These are phyloP conservation scores for Oryza officinalis DNA, from an alignment of 176 grass and related monocot species.

Conservation along the genomic window DNA sequence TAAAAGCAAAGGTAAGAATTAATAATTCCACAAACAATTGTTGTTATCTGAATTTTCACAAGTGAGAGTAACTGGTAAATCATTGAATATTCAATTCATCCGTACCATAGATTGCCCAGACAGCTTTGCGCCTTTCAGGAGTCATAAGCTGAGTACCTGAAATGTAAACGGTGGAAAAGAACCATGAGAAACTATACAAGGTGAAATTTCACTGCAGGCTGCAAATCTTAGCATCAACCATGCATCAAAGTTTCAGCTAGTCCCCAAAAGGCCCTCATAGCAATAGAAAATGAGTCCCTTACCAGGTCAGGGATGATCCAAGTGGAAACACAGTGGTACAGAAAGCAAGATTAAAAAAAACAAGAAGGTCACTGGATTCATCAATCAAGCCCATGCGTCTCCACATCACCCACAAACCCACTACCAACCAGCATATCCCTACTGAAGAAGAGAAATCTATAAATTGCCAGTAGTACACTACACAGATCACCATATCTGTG, in stretches of 20 bases:
- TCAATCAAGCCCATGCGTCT: slow-evolving; percentile 37
- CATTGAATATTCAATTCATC: too few relatives aligned
- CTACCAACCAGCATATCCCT: not conserved
- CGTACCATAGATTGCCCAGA: slow-evolving; percentile 95
- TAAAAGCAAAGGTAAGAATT: not conserved
- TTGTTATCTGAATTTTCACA: not conserved
- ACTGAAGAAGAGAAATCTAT: slow-evolving; percentile 3
- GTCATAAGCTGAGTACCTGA: slow-evolving; percentile 94
- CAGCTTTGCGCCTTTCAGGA: slow-evolving; percentile 75
- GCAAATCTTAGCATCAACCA: not conserved
- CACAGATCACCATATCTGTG: not conserved
- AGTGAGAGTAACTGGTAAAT: not conserved
- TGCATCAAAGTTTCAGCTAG: not conserved
- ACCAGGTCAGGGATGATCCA: slow-evolving; percentile 21
- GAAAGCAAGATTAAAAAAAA: not conserved
- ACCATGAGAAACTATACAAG: not conserved
- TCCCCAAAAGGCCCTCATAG: not conserved
- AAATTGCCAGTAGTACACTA: not conserved
- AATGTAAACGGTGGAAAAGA: not conserved
- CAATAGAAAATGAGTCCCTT: not conserved
- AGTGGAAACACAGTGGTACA: not conserved
- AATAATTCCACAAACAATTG: not conserved
- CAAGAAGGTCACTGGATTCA: not conserved
- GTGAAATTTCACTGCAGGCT: not conserved
- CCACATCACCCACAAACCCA: not conserved